Percentiles rank a stretch among this genome's conserved stretches.
Conservation (phyloP, 768 basidiomycete genomes). For the Trametes sanguinea region DNA sequence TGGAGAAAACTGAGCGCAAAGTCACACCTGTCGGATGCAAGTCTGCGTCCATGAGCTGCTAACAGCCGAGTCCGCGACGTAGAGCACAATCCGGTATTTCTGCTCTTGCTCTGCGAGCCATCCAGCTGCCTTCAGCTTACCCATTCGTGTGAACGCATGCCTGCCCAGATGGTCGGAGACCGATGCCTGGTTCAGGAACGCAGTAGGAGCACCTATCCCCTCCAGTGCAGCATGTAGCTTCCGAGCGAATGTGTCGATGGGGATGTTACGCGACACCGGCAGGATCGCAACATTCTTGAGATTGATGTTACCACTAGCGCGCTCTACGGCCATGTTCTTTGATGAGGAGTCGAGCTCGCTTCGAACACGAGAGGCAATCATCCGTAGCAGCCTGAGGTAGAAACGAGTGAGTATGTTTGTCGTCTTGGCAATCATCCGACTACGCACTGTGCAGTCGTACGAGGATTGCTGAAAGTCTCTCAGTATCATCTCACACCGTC, state of each 20-base stretch:
- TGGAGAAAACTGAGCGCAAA: too few species aligned
- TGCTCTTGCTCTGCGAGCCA: conserved; percentile 98
- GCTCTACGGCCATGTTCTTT: conserved; percentile 55
- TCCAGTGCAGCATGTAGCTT: conserved; percentile 89
- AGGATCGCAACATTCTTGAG: conserved; percentile 93
- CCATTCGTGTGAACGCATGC: conserved; percentile 95
- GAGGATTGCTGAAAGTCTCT: conserved; percentile 60
- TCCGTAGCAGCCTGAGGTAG: conserved; percentile 62
- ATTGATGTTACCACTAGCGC: conserved; percentile 80
- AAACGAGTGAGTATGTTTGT: neutral
- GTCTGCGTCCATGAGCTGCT: conserved; percentile 98
- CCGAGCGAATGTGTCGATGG: conserved; percentile 85
- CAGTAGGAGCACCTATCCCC: conserved; percentile 90
- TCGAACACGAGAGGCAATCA: conserved; percentile 91
- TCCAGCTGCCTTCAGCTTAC: conserved; percentile 90
- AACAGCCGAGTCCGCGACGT: conserved; percentile 94
- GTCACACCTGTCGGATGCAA: conserved; percentile 85
- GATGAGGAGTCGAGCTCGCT: conserved; percentile 73
- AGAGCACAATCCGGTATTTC: conserved; percentile 89
- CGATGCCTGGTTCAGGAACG: conserved; percentile 91
- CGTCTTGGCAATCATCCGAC: neutral
- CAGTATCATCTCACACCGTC: neutral
- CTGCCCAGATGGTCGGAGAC: conserved; percentile 90
- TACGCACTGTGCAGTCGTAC: conserved; percentile 79
- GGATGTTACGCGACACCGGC: conserved; percentile 84